phyloP scores from a whole-genome alignment of 768 basidiomycete species.

The Russula compacta region DNA sequence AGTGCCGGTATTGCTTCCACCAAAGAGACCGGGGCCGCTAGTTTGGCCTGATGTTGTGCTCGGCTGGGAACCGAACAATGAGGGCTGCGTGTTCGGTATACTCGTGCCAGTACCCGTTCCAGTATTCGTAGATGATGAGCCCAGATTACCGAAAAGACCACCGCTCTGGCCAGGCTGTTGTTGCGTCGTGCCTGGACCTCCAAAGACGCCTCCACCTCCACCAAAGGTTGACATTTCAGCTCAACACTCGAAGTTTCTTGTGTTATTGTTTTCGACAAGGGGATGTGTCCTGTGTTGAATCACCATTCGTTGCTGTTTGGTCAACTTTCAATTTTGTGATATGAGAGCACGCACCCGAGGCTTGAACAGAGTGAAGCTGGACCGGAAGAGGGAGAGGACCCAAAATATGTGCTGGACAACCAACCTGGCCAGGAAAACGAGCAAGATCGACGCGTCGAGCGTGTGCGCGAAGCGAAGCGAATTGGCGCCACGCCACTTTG shows the following conservation, averaged over 20 bases:
- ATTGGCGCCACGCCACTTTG: background rate
- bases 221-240: slow-evolving; percentile 15
- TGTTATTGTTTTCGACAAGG: background rate
- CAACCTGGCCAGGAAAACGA: background rate
- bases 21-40: slow-evolving; percentile 1
- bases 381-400: background rate
- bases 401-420: background rate
- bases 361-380: background rate
- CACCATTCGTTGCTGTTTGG: background rate
- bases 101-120: background rate
- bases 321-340: background rate
- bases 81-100: background rate
- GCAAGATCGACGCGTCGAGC: no score
- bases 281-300: background rate
- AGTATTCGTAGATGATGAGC: slow-evolving; percentile 7
- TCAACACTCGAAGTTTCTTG: background rate
- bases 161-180: slow-evolving; percentile 23
- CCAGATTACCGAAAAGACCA: slow-evolving; percentile 12
- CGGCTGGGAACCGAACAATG: slow-evolving; percentile 12
- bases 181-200: slow-evolving; percentile 11
- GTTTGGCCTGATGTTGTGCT: background rate
- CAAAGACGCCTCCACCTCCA: slow-evolving; percentile 17
- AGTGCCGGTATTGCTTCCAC: slow-evolving; percentile 2
- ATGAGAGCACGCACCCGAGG: background rate
- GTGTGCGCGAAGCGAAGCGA: background rate